Conservation (phyloP, 2,329 filamentous ascomycete species). For the Aureobasidium subglaciale region DNA sequence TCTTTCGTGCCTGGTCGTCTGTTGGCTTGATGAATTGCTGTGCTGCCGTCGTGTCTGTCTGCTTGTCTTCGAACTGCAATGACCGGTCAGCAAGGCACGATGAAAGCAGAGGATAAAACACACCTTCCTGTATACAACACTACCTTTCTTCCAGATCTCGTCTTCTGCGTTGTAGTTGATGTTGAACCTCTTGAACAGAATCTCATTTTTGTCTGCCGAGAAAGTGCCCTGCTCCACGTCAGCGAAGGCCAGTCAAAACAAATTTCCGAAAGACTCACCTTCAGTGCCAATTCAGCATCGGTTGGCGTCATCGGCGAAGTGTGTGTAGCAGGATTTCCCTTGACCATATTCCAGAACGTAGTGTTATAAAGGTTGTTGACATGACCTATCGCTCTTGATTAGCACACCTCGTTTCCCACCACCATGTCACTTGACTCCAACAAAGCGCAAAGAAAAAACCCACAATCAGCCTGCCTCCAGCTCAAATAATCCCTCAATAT, state of each 20-base stretch:
- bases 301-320: constrained; percentile 57
- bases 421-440: no score
- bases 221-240: constrained; percentile 59
- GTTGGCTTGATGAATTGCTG: not conserved
- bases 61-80: not conserved
- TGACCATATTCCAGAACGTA: constrained; percentile 76
- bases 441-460: no score
- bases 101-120: not conserved
- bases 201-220: constrained; percentile 88
- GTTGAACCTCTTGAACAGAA: constrained; percentile 77
- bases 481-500: constrained; percentile 92
- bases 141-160: constrained; percentile 89
- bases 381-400: constrained; percentile 41
- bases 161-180: constrained; percentile 98
- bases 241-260: not conserved
- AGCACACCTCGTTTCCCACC: no score
- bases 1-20: constrained; percentile 24
- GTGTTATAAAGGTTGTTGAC: constrained; percentile 99
- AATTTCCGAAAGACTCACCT: constrained; percentile 52
- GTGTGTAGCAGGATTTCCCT: not conserved
- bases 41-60: constrained; percentile 14
- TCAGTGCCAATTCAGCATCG: constrained; percentile 73
- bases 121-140: constrained; percentile 66
- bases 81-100: not conserved
- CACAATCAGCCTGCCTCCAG: constrained; percentile 95